Evolutionary conservation across 2,329 filamentous ascomycete genomes (phyloP), one percentile per base, ranked within the genome.

Genomic region (Myriosclerotinia curreyana): DNA sequence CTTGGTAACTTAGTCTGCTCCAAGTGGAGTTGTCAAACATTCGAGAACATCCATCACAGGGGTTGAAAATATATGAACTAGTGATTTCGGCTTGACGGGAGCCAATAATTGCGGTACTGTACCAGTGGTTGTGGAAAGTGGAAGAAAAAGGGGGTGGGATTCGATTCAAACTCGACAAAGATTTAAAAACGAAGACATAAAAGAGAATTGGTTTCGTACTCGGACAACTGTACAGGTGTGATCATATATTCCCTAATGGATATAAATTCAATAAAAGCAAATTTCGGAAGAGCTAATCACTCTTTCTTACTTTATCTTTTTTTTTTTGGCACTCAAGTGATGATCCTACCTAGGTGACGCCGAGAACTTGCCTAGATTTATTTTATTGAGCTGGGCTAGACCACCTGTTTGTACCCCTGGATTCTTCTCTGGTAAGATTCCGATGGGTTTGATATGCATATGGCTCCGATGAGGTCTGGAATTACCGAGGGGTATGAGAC

Each of bases 1-100:
- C 53, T 31, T 56, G 25, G 17, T 56, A 44, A 14, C 20, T n/a
- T 44, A 42, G 11, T 42, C 38, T 28, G 38, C 7, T 28, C 53
- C 40, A 44, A 15, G 54, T 58, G 54, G 54, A 46, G 40, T 40
- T 34, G 40, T 46, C 25, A 58, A 22, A 46, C 22, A 58, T 58
- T 58, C 54, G 54, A 58, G 40, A 58, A 46, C 40, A 34, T n/a
- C n/a, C 22, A 34, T n/a, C n/a, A 31, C 54, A 58, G 28, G 54
- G 54, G 31, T 22, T 36, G 17, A 9, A 22, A 8, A 58, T 46
- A 58, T 46, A 56, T 56, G 25, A 44, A 44, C 38, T 56, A 28
- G 40, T 56, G 53, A 56, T 44, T 56, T 56, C 53, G 53, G 53
- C 38, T 53, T 44, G 53, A 31, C 38, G 25, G 53, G 40, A n/a